A percentile compares a stretch with the other conserved stretches of the same genome.
These are phyloP conservation scores for Talaromyces wortmannii DNA, from an alignment of 495 filamentous ascomycete genomes.

Conservation along the genomic window DNA sequence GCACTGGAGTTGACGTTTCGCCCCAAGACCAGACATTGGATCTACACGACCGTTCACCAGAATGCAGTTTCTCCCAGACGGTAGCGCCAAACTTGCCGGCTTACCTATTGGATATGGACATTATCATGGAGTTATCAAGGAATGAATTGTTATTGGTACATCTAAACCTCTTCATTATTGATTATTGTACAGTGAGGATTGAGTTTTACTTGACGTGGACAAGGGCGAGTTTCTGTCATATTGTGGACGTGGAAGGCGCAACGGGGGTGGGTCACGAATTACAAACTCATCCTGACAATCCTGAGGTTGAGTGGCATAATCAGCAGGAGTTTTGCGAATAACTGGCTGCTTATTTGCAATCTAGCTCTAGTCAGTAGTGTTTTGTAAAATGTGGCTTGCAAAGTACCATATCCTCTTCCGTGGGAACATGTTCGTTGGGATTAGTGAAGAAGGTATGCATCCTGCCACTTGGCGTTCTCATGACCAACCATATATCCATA, in stretches of 20 bases:
- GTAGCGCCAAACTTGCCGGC: too few species aligned
- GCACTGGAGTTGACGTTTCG: too few species aligned
- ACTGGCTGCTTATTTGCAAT: background rate
- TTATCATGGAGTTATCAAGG: too few species aligned
- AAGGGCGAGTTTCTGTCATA: background rate
- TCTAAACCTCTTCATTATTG: too few species aligned
- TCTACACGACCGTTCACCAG: too few species aligned
- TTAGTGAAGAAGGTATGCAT: slow-evolving; percentile 5
- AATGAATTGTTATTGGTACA: too few species aligned
- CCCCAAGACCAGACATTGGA: too few species aligned
- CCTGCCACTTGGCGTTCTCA: slow-evolving; percentile 10
- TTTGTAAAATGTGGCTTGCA: background rate
- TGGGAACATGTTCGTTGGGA: background rate
- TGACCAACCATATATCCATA: slow-evolving; percentile 7
- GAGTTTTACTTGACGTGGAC: background rate
- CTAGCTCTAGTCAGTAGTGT: background rate
- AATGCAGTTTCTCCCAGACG: too few species aligned
- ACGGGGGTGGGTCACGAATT: background rate
- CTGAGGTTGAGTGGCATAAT: background rate
- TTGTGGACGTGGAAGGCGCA: background rate
- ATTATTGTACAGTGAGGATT: background rate
- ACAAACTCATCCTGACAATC: background rate
- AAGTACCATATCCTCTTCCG: background rate
- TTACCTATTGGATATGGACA: too few species aligned
- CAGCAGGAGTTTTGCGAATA: background rate